phyloP scores from a whole-genome alignment of 106 monocot genomes.

The Platanthera zijinensis region DNA sequence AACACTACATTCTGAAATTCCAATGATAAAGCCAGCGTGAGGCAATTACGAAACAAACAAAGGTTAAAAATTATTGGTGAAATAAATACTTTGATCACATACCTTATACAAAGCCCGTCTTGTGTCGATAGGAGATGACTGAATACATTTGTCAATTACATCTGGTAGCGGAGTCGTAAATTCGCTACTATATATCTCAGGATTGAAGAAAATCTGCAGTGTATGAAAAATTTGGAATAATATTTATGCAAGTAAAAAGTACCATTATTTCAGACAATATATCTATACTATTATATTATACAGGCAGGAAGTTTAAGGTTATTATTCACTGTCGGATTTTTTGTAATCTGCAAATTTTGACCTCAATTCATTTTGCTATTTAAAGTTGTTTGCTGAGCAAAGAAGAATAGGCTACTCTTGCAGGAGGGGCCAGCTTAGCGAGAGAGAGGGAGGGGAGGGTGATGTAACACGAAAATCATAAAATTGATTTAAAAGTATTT shows the following conservation, averaged over 20 bases:
- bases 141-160: conserved; percentile 76
- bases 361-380: no score
- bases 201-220: conserved; percentile 82
- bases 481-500: no score
- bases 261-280: not conserved
- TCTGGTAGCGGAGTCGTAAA: conserved; percentile 54
- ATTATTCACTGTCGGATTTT: no score
- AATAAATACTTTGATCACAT: not conserved
- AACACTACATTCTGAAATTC: conserved; percentile 62
- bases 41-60: not conserved
- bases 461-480: no score
- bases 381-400: no score
- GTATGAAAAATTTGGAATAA: not conserved
- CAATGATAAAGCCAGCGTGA: not conserved
- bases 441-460: no score
- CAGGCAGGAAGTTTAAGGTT: no score
- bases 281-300: no score
- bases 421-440: no score
- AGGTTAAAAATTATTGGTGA: not conserved
- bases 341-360: no score
- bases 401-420: no score
- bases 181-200: conserved; percentile 61
- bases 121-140: conserved; percentile 88
- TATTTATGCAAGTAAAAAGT: not conserved
- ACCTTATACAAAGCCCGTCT: conserved; percentile 89